Evolutionary conservation across 140 eudicot species (phyloP).

Genomic region (Bidens hawaiensis): DNA sequence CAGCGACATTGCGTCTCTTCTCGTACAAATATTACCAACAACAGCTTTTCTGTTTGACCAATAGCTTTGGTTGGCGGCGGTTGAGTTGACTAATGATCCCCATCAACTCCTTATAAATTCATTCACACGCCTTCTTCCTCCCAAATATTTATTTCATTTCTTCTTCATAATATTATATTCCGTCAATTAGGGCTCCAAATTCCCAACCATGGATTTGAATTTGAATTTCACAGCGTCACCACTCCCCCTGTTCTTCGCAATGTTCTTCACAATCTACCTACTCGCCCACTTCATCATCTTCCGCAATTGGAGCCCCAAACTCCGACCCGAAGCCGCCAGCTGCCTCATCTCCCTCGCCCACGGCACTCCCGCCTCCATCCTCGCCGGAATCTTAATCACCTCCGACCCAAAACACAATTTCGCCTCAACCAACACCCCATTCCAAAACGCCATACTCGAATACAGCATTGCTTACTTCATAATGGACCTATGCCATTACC

Average conservation of each 20-base stretch:
- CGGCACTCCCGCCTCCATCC: conserved; percentile 83
- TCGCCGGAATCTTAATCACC: conserved; percentile 47
- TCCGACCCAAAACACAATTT: conserved; percentile 39
- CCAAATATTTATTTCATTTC: not conserved
- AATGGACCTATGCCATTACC: conserved; percentile 66
- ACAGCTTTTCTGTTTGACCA: not conserved
- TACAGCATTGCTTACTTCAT: conserved; percentile 79
- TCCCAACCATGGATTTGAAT: no score
- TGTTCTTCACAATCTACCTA: conserved; percentile 42
- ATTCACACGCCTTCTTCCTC: not conserved
- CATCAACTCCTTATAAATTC: conserved; percentile 6
- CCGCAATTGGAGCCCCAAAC: conserved; percentile 62
- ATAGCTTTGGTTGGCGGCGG: conserved; percentile 18
- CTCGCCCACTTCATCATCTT: conserved; percentile 53
- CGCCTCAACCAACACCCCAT: conserved; percentile 49
- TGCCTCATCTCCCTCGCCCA: conserved; percentile 72
- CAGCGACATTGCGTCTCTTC: not conserved
- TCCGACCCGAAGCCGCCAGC: conserved; percentile 83
- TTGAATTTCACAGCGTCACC: conserved; percentile 21
- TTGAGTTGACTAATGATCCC: conserved; percentile 11
- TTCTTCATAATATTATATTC: no score
- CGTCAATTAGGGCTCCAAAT: no score
- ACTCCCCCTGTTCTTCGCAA: conserved; percentile 39
- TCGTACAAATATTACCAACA: not conserved
- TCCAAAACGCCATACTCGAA: conserved; percentile 57